phyloP scores from a whole-genome alignment of 768 basidiomycete species.

The Collybiopsis confluens region DNA sequence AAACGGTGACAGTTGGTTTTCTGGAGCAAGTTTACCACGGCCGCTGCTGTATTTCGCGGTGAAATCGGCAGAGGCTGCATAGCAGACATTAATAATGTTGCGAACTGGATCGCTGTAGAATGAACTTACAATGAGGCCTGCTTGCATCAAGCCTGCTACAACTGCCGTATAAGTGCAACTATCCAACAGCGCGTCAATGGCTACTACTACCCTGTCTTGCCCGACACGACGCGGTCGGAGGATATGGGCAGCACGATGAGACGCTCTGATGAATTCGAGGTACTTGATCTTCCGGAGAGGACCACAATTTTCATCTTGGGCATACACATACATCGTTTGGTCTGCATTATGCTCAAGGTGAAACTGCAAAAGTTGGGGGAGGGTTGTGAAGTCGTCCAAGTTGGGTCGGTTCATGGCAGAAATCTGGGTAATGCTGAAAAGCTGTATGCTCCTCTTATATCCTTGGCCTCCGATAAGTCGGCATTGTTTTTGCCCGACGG shows the following conservation, averaged over 20 bases:
- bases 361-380: constrained; percentile 27
- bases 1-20: constrained; percentile 34
- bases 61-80: constrained; percentile 36
- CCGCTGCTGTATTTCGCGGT: constrained; percentile 32
- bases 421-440: not conserved
- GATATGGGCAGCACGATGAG: constrained; percentile 36
- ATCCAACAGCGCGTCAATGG: constrained; percentile 29
- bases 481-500: too few species aligned
- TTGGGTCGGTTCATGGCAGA: not conserved
- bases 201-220: constrained; percentile 27
- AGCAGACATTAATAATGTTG: not conserved
- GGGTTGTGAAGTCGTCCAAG: not conserved
- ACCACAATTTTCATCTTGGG: constrained; percentile 14
- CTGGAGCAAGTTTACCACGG: constrained; percentile 29
- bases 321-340: constrained; percentile 25
- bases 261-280: constrained; percentile 42
- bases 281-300: constrained; percentile 26
- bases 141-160: constrained; percentile 31
- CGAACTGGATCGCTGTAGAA: not conserved
- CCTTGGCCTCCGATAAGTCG: too few species aligned
- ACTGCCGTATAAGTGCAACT: constrained; percentile 38
- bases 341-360: constrained; percentile 29
- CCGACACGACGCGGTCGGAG: constrained; percentile 28
- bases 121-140: constrained; percentile 30
- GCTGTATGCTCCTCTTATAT: too few species aligned